Conservation (phyloP, 345 rosid species). For the Eucalyptus virginea region DNA sequence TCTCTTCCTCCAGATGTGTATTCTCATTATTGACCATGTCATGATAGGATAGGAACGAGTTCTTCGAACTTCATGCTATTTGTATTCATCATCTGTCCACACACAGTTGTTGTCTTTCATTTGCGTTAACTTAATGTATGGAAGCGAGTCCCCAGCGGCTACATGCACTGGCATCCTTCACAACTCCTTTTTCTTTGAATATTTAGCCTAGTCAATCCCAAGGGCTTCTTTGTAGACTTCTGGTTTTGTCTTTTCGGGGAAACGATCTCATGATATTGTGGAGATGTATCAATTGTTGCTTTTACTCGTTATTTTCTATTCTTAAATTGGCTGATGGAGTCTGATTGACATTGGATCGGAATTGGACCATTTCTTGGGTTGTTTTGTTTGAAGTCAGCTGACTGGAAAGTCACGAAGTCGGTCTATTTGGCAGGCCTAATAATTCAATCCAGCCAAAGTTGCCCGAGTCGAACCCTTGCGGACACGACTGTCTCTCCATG, state of each 20-base stretch:
- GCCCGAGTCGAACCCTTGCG: not conserved
- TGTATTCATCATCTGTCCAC: not conserved
- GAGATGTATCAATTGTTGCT: not conserved
- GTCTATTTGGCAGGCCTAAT: not conserved
- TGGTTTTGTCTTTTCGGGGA: not conserved
- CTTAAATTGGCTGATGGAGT: not conserved
- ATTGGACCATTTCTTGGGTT: not conserved
- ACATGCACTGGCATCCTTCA: not conserved
- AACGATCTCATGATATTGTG: not conserved
- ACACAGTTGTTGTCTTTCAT: not conserved
- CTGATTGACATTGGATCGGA: not conserved
- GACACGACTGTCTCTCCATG: not conserved
- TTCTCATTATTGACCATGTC: not conserved
- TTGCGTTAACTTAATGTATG: not conserved
- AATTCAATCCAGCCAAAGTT: not conserved
- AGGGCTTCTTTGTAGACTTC: not conserved
- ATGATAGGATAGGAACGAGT: not conserved
- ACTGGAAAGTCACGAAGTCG: not conserved
- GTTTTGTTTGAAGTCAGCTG: not conserved
- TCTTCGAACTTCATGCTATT: not conserved
- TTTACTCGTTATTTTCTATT: not conserved
- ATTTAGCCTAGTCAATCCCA: not conserved
- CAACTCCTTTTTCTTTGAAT: not conserved
- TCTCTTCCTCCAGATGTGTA: not conserved
- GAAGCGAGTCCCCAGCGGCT: not conserved